These are phyloP conservation scores for Ceratobasidium sp. DNA, from an alignment of 1,284 basidiomycete genomes.

Conservation along the genomic window DNA sequence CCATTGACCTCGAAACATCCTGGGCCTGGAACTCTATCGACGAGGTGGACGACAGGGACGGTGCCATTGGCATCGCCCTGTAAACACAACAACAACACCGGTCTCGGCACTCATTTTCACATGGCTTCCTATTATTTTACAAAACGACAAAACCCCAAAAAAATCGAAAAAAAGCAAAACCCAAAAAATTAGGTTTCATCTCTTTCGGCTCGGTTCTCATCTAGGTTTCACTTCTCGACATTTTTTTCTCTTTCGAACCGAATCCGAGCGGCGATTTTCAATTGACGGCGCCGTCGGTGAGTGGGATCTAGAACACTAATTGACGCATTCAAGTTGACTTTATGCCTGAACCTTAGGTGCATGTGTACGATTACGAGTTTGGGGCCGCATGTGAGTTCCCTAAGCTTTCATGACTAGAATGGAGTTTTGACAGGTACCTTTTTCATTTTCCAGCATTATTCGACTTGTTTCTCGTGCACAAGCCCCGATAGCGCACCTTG, in stretches of 20 bases:
- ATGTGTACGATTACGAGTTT: background rate
- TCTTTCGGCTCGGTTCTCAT: background rate
- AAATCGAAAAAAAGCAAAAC: background rate
- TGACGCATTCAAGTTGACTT: background rate
- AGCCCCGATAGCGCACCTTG: background rate
- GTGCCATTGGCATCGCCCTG: conserved; percentile 11
- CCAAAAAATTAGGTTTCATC: background rate
- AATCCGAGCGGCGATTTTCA: background rate
- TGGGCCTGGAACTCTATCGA: background rate
- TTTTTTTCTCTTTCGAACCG: background rate
- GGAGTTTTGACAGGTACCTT: background rate
- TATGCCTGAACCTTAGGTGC: background rate
- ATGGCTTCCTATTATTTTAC: background rate
- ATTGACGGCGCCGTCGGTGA: background rate
- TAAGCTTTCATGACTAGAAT: background rate
- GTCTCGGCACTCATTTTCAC: background rate
- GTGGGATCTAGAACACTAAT: background rate
- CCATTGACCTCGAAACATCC: background rate
- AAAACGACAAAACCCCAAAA: conserved; percentile 8
- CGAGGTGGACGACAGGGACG: background rate
- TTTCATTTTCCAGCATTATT: background rate
- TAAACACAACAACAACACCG: background rate
- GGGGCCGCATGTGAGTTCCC: background rate
- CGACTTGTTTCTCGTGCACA: background rate
- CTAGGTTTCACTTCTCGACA: background rate